These are phyloP conservation scores for Aspergillus alliaceus DNA, from an alignment of 2,329 filamentous ascomycete species.

Conservation along the genomic window DNA sequence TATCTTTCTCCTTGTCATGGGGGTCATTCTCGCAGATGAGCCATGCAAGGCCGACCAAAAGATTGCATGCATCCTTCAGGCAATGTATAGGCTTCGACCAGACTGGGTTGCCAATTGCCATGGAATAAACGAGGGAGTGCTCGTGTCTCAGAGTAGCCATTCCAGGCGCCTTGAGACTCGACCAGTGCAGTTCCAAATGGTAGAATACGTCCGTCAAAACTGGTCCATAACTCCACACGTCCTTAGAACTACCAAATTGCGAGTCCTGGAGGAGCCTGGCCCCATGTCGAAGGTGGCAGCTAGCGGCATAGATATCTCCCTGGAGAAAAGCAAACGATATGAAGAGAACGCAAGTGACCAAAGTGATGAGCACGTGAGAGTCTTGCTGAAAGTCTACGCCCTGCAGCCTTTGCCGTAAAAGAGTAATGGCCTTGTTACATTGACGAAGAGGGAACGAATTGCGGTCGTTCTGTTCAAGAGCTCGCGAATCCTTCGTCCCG, in stretches of 20 bases:
- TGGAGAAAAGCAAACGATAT: constrained; percentile 17
- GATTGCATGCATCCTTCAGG: neutral
- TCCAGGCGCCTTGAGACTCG: constrained; percentile 5
- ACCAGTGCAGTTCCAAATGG: constrained; percentile 12
- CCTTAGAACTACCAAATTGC: neutral
- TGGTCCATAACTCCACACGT: neutral
- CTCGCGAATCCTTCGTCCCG: neutral
- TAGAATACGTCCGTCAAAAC: constrained; percentile 8
- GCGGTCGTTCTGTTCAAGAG: neutral
- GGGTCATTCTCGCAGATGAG: neutral
- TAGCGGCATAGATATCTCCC: constrained; percentile 8
- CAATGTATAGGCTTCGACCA: neutral
- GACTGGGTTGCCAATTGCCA: neutral
- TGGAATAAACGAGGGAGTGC: neutral
- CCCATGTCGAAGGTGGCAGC: constrained; percentile 11
- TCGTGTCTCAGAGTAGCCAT: neutral
- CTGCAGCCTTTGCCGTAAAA: neutral
- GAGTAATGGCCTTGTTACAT: neutral
- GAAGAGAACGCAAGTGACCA: constrained; percentile 18
- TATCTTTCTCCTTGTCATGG: neutral
- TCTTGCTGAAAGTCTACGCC: neutral
- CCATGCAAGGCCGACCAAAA: neutral
- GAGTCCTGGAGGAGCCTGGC: neutral
- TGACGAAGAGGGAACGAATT: neutral
- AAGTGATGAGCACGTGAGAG: constrained; percentile 11